Base-by-base conservation (phyloP, 2,329 filamentous ascomycete genomes). In the Dothistroma pini region DNA sequence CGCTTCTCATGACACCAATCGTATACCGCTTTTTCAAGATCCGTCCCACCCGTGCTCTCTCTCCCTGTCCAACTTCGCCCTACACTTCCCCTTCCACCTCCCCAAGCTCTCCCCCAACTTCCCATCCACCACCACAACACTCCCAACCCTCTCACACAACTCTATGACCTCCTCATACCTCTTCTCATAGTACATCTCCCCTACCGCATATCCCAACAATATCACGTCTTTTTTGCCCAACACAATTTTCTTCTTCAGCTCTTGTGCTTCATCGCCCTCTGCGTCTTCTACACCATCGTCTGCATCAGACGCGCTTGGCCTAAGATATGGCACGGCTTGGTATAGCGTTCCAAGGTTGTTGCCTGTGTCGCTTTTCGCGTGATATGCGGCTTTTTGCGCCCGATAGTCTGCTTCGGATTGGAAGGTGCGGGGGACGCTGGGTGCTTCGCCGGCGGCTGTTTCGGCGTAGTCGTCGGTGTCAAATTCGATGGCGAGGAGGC, bases 181-280 rank as follows among this genome's bases (percentile, higher is more conserved):
- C 70, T 81, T 81, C 66, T 84, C 81, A 63, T 82, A 79, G 38
- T 81, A 81, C 77, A 88, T 85, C 53, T 87, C 80, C 10, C 81
- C 78, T 31, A 86, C 73, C 56, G 86, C 85, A 8, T 81, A 81
- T 34, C 76, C 74, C 49, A 84, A 78, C 60, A 73, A 59, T 49
- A 69, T 66, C 9, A 69, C 60, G 1, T 73, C 66, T 41, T 68
- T 69, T 63, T 73, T 75, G 50, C 65, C 59, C 41, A 74, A 62
- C 49, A 63, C 66, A 3, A 63, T 47, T 21, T 68, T 66, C 8
- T 21, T 25, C 32, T 35, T 29, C n/a, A 53, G 31, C 51, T 53
- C 51, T 21, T 35, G 25, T 21, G 51, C 29, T 35, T 53, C 51
- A 16, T 25, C 48, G 16, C 38, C n/a, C 3, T 56, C 44, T 16